Percentiles rank a stretch among this genome's conserved stretches.
phyloP scores from a whole-genome alignment of 257 asterid genomes.

The Nicotiana tabacum region DNA sequence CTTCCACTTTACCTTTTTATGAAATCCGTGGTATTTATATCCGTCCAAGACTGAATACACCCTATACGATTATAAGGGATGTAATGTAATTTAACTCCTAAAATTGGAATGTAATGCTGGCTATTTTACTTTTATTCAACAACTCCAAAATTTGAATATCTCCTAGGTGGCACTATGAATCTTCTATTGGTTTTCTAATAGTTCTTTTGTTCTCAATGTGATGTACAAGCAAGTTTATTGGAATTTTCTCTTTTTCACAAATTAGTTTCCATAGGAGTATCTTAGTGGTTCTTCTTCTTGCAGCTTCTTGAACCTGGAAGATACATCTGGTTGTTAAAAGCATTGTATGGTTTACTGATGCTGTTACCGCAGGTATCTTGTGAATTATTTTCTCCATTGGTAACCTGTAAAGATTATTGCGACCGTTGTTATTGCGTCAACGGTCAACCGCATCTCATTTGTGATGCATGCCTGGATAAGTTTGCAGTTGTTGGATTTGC shows the following conservation, averaged over 20 bases:
- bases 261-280: background rate
- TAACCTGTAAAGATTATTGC: background rate
- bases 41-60: background rate
- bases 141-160: background rate
- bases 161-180: background rate
- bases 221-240: constrained; percentile 1
- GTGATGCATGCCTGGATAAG: background rate
- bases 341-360: constrained; percentile 93
- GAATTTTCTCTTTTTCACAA: background rate
- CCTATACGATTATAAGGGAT: background rate
- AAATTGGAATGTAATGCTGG: background rate
- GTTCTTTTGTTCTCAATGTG: background rate
- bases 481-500: background rate
- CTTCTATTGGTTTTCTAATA: background rate
- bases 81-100: background rate
- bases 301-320: constrained; percentile 99
- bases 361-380: constrained; percentile 88
- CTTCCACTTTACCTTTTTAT: constrained; percentile 1
- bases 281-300: constrained; percentile 24
- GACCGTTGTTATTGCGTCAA: no score
- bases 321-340: constrained; percentile 87
- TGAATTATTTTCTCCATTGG: background rate
- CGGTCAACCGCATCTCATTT: background rate
- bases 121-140: background rate
- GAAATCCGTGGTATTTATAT: background rate